Conservation (phyloP, 768 basidiomycete genomes). For the Tubosaeta sp. region DNA sequence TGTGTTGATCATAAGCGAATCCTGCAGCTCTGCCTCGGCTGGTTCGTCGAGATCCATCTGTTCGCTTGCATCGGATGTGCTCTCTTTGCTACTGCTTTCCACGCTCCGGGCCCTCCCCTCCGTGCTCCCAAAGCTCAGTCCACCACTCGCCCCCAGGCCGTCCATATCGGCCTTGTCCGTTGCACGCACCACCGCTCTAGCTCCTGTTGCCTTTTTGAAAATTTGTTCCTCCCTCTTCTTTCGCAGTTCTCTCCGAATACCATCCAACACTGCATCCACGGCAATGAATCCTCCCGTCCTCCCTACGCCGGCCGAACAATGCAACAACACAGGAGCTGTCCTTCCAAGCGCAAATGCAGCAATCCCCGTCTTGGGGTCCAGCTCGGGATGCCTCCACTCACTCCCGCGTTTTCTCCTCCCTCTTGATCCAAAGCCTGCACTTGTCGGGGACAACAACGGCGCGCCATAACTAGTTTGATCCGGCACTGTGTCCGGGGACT, state of each 20-base stretch:
- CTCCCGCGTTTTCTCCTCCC: slow-evolving; percentile 11
- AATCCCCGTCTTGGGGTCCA: slow-evolving; percentile 56
- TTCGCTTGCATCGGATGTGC: slow-evolving; percentile 6
- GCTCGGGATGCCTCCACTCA: slow-evolving; percentile 33
- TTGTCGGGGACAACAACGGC: slow-evolving; percentile 17
- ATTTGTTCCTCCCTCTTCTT: slow-evolving; percentile 27
- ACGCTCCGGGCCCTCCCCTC: slow-evolving; percentile 5
- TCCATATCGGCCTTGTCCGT: slow-evolving; percentile 1
- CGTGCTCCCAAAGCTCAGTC: slow-evolving; percentile 4
- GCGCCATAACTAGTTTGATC: slow-evolving; percentile 3
- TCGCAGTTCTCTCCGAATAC: slow-evolving; percentile 55
- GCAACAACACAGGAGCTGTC: slow-evolving; percentile 63
- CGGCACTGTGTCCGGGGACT: slow-evolving; percentile 13
- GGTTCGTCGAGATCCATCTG: slow-evolving; percentile 28
- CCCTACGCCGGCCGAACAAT: slow-evolving; percentile 94
- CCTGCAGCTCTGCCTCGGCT: neutral
- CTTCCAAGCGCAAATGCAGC: slow-evolving; percentile 46
- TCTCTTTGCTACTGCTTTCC: slow-evolving; percentile 3
- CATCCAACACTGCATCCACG: slow-evolving; percentile 81
- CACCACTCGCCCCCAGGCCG: slow-evolving; percentile 3
- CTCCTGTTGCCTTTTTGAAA: slow-evolving; percentile 2
- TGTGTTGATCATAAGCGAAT: slow-evolving; percentile 16
- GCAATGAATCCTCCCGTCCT: slow-evolving; percentile 93
- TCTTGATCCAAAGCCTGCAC: slow-evolving; percentile 1
- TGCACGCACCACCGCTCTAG: neutral